Percentiles rank a stretch among this genome's conserved stretches.
Conservation (phyloP, 2,329 filamentous ascomycete species). For the Diaporthe ampelina region DNA sequence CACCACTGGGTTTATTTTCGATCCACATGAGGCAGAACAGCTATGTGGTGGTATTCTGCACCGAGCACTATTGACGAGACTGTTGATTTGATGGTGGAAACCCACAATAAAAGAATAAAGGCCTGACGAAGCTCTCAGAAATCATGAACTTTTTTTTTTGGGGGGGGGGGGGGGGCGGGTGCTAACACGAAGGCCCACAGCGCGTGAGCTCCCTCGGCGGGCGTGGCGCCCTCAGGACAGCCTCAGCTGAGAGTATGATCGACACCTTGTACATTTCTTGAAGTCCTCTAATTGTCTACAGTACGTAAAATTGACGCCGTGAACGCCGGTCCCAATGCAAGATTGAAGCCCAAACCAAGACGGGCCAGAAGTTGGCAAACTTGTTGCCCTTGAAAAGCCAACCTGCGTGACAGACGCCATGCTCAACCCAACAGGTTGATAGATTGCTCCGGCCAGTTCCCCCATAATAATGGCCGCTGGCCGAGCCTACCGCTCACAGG, state of each 20-base stretch:
- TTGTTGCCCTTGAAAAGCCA: not conserved
- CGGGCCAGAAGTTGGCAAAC: not conserved
- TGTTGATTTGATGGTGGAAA: no score
- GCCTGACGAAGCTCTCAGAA: not conserved
- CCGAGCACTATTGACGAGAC: not conserved
- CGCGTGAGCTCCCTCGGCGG: no score
- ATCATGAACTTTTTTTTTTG: no score
- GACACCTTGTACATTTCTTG: not conserved
- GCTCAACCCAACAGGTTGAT: conserved; percentile 77
- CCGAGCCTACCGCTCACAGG: conserved; percentile 88
- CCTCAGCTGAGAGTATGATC: conserved; percentile 4
- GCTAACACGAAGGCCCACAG: not conserved
- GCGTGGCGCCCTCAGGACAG: not conserved
- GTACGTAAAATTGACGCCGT: not conserved
- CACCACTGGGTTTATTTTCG: not conserved
- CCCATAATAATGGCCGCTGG: conserved; percentile 84
- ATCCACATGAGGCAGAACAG: not conserved
- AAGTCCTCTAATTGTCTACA: not conserved
- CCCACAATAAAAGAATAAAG: no score
- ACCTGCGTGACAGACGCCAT: not conserved
- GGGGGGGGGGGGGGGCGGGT: no score
- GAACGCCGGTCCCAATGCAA: conserved; percentile 23
- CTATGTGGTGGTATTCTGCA: not conserved
- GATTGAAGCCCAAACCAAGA: not conserved
- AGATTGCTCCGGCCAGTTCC: conserved; percentile 87